These are phyloP conservation scores for Citrus hindsii DNA, from an alignment of 345 rosid species.

Conservation along the genomic window DNA sequence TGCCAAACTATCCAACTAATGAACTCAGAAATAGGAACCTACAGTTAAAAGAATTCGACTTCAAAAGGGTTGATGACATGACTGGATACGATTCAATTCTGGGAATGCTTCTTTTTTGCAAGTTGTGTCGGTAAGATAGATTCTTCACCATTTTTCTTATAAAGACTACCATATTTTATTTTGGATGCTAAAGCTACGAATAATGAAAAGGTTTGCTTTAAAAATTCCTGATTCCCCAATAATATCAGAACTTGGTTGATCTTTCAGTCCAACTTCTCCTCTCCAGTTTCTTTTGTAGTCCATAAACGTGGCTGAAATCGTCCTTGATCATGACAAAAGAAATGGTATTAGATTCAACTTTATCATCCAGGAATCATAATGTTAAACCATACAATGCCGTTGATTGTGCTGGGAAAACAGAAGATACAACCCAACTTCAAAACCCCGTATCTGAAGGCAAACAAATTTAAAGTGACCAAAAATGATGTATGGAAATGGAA, in stretches of 20 bases:
- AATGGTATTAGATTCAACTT: slow-evolving; percentile 30
- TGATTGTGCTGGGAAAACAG: not conserved
- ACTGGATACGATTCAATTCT: not conserved
- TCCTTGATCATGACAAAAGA: slow-evolving; percentile 4
- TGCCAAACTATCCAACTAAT: no score
- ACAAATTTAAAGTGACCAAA: not conserved
- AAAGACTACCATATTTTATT: not conserved
- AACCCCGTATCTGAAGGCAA: not conserved
- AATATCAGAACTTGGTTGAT: not conserved
- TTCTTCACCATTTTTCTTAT: not conserved
- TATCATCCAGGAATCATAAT: slow-evolving; percentile 16
- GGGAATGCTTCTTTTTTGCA: not conserved
- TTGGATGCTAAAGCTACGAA: not conserved
- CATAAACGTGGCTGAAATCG: slow-evolving; percentile 1
- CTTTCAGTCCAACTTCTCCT: not conserved
- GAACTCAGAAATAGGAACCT: not conserved
- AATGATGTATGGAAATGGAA: slow-evolving; percentile 5
- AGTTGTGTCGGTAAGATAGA: not conserved
- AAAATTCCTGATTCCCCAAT: slow-evolving; percentile 2
- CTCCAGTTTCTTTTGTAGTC: not conserved
- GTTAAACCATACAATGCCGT: slow-evolving; percentile 21
- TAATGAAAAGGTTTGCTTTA: not conserved
- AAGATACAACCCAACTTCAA: slow-evolving; percentile 1
- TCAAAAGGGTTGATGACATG: not conserved
- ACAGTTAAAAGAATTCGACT: not conserved